Evolutionary conservation across 768 basidiomycete genomes (phyloP).

Genomic region (Psilocybe cubensis): DNA sequence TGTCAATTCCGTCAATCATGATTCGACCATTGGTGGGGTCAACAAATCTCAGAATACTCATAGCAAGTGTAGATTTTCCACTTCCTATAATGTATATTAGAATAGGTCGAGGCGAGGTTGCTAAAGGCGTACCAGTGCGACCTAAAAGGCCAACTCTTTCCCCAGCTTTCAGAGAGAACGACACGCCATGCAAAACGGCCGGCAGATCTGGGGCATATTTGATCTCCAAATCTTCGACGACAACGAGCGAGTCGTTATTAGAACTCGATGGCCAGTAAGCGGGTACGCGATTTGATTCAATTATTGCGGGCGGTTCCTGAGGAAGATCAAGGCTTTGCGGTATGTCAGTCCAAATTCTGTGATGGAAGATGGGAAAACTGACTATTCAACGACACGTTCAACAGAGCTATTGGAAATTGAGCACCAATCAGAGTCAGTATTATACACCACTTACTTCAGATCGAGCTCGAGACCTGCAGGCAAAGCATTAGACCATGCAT

Average conservation of each 20-base stretch:
- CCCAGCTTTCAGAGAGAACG: conserved; percentile 70
- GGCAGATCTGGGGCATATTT: conserved; percentile 88
- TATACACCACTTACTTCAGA: conserved; percentile 58
- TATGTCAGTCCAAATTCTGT: not conserved
- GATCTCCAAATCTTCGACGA: conserved; percentile 75
- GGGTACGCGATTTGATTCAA: conserved; percentile 76
- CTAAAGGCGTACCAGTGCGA: conserved; percentile 54
- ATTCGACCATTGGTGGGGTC: conserved; percentile 81
- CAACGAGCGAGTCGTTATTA: conserved; percentile 57
- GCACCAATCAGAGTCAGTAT: not conserved
- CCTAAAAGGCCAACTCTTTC: conserved; percentile 87
- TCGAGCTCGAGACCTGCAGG: conserved; percentile 70
- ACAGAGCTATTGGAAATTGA: conserved; percentile 60
- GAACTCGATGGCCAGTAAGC: conserved; percentile 92
- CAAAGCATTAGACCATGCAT: conserved; percentile 20
- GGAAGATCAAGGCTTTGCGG: conserved; percentile 66
- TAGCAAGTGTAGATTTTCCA: conserved; percentile 83
- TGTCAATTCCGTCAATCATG: conserved; percentile 86
- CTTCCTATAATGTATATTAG: conserved; percentile 61
- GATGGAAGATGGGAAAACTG: conserved; percentile 9
- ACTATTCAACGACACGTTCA: conserved; percentile 90
- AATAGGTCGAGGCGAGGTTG: not conserved
- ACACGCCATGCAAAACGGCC: conserved; percentile 73
- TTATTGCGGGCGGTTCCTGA: conserved; percentile 80
- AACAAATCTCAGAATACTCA: conserved; percentile 84